Conservation (phyloP, 768 basidiomycete species). For the Tylopilus plumbeoviolaceoides region DNA sequence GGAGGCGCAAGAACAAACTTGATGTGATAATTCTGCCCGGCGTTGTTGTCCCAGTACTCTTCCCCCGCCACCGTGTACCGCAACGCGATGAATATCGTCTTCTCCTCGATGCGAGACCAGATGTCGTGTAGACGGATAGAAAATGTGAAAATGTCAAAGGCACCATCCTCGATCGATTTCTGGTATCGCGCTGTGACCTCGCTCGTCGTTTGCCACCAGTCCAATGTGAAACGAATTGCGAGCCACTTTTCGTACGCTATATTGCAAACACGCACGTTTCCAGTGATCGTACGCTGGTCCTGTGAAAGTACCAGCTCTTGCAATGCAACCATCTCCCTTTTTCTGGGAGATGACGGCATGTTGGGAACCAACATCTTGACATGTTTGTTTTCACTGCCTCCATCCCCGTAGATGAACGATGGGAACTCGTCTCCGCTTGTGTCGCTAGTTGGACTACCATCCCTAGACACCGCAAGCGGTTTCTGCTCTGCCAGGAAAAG, state of each 20-base stretch:
- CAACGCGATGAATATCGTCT: conserved; percentile 76
- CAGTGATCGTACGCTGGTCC: conserved; percentile 57
- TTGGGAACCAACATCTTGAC: conserved; percentile 65
- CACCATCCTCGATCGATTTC: conserved; percentile 35
- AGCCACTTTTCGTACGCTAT: conserved; percentile 85
- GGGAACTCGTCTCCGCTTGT: conserved; percentile 81
- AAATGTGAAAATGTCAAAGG: conserved; percentile 75
- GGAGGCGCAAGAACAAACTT: conserved; percentile 45
- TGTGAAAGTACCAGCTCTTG: conserved; percentile 51
- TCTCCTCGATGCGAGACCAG: conserved; percentile 72
- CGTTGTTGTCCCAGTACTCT: conserved; percentile 94
- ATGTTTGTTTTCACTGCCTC: conserved; percentile 30
- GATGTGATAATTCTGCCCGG: conserved; percentile 71
- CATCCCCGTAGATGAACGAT: conserved; percentile 56
- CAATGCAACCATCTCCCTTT: conserved; percentile 45
- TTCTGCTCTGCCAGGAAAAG: conserved; percentile 94
- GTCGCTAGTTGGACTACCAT: conserved; percentile 83
- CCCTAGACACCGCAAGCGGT: conserved; percentile 87
- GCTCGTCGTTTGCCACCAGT: conserved; percentile 93
- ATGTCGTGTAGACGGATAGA: conserved; percentile 74
- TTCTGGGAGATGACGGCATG: conserved; percentile 48
- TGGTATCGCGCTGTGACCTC: conserved; percentile 80
- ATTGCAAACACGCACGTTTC: conserved; percentile 77
- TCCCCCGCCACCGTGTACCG: conserved; percentile 63
- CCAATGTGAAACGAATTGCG: conserved; percentile 87